Evolutionary conservation across 2,329 filamentous ascomycete species (phyloP), one percentile per base, ranked within the genome.

Genomic region (Lecanicillium sp.): DNA sequence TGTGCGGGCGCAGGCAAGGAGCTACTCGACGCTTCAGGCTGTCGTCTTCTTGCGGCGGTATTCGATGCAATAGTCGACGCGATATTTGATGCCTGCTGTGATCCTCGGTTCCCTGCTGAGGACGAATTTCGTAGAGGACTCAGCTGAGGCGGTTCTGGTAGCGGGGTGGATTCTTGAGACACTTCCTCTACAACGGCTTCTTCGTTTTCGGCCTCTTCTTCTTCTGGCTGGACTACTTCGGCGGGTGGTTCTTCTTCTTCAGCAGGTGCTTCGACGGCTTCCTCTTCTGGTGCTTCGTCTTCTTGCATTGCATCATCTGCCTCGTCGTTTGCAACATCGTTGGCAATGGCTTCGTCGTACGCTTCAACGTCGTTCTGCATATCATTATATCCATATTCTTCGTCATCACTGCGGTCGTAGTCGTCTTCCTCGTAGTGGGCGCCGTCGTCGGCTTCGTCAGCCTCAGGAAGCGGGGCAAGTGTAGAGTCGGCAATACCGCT

Each of bases 61-160:
- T 44, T 37, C 26, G 32, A 6, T 11, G 6, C 27, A 2, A 12
- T 19, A 19, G 27, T 15, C 24, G 24, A 17, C 1, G 10, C 12
- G 5, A n/a, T 35, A 15, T 35, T 9, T 4, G 15, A 41, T 14
- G 4, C 20, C 15, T 27, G 54, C 10, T 64, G 52, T 40, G 62
- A 51, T 27, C 68, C 61, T 53, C 67, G 53, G 54, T 81, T 81
- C 3, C 73, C 77, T 0, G 75, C 74, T 1, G 74, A 69, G 10
- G 66, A 65, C 2, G 72, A 75, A 50, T 77, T 73, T 41, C 72
- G 72, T 0, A 83, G 65, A 1, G 79, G 78, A 40, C 69, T 75
- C 40, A 75, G 54, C 40, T 70, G 73, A 14, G 68, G 73, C 2
- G 71, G 70, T 29, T 68, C 62, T 0, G 74, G 73, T 2, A 77